A percentile compares a stretch with the other conserved stretches of the same genome.
Evolutionary conservation across 2,329 filamentous ascomycete species (phyloP).

Genomic region (Calonectria naviculata): DNA sequence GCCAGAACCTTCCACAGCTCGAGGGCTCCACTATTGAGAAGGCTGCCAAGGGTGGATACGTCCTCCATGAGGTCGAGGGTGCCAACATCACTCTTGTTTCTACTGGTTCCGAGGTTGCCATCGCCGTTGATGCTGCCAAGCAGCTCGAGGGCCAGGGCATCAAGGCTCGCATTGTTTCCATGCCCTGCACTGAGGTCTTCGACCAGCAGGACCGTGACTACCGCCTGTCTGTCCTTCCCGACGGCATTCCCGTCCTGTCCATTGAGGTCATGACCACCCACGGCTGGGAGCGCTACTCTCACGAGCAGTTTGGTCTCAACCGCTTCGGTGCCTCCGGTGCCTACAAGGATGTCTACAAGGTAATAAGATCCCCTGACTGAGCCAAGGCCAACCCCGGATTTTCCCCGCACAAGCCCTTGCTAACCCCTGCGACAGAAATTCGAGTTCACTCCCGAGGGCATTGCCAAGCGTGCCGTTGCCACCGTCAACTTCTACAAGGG

Average conservation of each 20-base stretch:
- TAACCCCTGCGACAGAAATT: slow-evolving; percentile 80
- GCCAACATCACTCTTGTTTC: slow-evolving; percentile 91
- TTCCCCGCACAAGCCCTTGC: slow-evolving; percentile 24
- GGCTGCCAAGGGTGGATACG: slow-evolving; percentile 95
- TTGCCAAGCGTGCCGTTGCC: slow-evolving; percentile 91
- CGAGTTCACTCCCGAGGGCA: slow-evolving; percentile 97
- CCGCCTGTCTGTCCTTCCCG: slow-evolving; percentile 90
- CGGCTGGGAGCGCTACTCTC: slow-evolving; percentile 98
- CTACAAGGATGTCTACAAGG: slow-evolving; percentile 98
- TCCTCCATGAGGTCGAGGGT: slow-evolving; percentile 83
- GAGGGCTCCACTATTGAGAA: slow-evolving; percentile 92
- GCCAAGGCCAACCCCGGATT: slow-evolving; percentile 5
- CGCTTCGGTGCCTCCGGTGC: slow-evolving; percentile 97
- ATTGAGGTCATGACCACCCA: slow-evolving; percentile 98
- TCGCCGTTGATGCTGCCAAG: slow-evolving; percentile 94
- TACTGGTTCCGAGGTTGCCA: slow-evolving; percentile 94
- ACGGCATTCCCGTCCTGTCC: slow-evolving; percentile 91
- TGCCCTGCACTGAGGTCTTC: slow-evolving; percentile 98
- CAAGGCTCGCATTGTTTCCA: slow-evolving; percentile 90
- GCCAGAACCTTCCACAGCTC: slow-evolving; percentile 98
- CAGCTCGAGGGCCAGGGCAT: slow-evolving; percentile 89
- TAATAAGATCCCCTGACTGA: slow-evolving; percentile 53
- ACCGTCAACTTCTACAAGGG: slow-evolving; percentile 99
- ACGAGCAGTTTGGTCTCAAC: slow-evolving; percentile 99
- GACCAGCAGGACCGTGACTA: slow-evolving; percentile 95